These are phyloP conservation scores for Evernia prunastri DNA, from an alignment of 495 filamentous ascomycete genomes.

Conservation along the genomic window DNA sequence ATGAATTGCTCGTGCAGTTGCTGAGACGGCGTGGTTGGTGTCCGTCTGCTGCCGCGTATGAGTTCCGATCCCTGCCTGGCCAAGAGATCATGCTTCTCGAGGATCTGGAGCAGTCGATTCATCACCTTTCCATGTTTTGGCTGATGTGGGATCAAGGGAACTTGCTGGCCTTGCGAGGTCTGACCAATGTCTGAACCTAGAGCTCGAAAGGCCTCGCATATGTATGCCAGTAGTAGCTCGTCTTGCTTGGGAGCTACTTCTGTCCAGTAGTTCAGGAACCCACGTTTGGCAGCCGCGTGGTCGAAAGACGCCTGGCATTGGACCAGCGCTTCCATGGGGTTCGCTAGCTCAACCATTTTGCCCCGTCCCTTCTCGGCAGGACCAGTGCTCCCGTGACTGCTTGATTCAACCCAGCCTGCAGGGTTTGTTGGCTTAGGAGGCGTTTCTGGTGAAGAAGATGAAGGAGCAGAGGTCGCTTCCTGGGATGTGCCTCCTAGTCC, in stretches of 20 bases:
- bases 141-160: slow-evolving; percentile 25
- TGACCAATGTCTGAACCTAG: slow-evolving; percentile 30
- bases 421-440: neutral
- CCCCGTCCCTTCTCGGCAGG: neutral
- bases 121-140: slow-evolving; percentile 31
- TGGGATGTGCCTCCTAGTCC: slow-evolving; percentile 8
- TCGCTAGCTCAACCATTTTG: slow-evolving; percentile 5
- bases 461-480: too few species aligned
- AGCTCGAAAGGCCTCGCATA: slow-evolving; percentile 33
- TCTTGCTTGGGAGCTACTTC: slow-evolving; percentile 31
- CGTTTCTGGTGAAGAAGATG: neutral
- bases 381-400: neutral
- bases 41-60: slow-evolving; percentile 16
- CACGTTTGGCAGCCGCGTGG: slow-evolving; percentile 9
- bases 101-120: slow-evolving; percentile 29
- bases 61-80: slow-evolving; percentile 3
- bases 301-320: slow-evolving; percentile 11
- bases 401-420: neutral
- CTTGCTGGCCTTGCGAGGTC: slow-evolving; percentile 23
- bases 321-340: slow-evolving; percentile 14
- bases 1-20: slow-evolving; percentile 11
- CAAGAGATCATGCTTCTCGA: slow-evolving; percentile 28
- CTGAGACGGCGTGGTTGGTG: slow-evolving; percentile 3
- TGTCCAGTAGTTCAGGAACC: slow-evolving; percentile 29
- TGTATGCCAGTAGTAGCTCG: slow-evolving; percentile 33